phyloP scores from a whole-genome alignment of 1,284 basidiomycete species.

The Macrocystidia cucumis region DNA sequence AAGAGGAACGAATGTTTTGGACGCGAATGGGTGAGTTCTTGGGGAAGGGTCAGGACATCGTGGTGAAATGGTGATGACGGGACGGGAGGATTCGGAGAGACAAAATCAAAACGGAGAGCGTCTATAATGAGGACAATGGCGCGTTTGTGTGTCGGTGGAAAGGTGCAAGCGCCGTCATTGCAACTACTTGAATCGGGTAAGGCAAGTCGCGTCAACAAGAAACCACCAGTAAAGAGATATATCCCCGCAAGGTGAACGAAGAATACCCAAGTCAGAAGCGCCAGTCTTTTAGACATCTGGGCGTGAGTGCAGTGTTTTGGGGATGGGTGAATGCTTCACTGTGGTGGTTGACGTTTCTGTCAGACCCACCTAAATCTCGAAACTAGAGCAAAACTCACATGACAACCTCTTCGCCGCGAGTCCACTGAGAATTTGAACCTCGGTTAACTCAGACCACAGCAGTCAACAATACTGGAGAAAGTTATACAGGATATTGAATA shows the following conservation, averaged over 20 bases:
- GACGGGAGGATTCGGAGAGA: slow-evolving; percentile 62
- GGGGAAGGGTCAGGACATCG: slow-evolving; percentile 75
- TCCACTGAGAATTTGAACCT: too few species aligned
- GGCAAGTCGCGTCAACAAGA: slow-evolving; percentile 79
- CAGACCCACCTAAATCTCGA: too few species aligned
- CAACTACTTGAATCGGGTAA: slow-evolving; percentile 56
- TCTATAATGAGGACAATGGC: slow-evolving; percentile 89
- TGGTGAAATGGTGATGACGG: slow-evolving; percentile 73
- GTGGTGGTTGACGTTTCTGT: too few species aligned
- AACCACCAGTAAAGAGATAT: slow-evolving; percentile 83
- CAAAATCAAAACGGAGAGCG: slow-evolving; percentile 91
- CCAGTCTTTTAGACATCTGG: not conserved
- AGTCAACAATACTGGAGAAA: too few species aligned
- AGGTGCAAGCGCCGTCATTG: slow-evolving; percentile 32
- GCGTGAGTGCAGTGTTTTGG: too few species aligned
- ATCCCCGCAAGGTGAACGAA: slow-evolving; percentile 55
- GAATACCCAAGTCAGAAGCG: slow-evolving; percentile 50
- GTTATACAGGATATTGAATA: too few species aligned
- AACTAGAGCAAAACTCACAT: too few species aligned
- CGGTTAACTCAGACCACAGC: too few species aligned
- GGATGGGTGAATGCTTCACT: too few species aligned
- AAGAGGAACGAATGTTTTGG: slow-evolving; percentile 80
- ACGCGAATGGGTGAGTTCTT: slow-evolving; percentile 50
- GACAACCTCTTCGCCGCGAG: too few species aligned
- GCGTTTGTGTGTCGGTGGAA: slow-evolving; percentile 65